A percentile compares a stretch with the other conserved stretches of the same genome.
Evolutionary conservation across 2,329 filamentous ascomycete species (phyloP).

Genomic region (Xylariaceae sp.): DNA sequence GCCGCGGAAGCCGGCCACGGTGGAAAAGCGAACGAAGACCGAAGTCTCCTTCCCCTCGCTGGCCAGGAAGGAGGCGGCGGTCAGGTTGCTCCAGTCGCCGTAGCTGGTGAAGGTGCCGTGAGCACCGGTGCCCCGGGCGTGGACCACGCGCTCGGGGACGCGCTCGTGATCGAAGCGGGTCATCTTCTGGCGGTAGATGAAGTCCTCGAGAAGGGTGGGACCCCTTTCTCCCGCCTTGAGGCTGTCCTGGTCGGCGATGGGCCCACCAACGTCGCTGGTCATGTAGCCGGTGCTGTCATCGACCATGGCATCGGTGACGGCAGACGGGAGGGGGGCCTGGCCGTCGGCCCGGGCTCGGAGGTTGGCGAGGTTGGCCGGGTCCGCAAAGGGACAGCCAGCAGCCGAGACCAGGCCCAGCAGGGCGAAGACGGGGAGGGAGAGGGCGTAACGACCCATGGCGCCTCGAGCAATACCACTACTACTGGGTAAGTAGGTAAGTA

Average conservation of each 20-base stretch:
- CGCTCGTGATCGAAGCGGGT: constrained; percentile 52
- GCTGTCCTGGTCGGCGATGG: constrained; percentile 59
- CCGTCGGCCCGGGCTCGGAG: constrained; percentile 19
- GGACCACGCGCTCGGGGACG: constrained; percentile 23
- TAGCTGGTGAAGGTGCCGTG: constrained; percentile 55
- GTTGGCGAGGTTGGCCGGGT: constrained; percentile 20
- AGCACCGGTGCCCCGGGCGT: constrained; percentile 50
- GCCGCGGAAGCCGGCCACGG: constrained; percentile 52
- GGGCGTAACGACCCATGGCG: constrained; percentile 17
- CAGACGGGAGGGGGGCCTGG: constrained; percentile 13
- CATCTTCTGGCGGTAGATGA: constrained; percentile 56
- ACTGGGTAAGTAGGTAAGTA: too few relatives aligned
- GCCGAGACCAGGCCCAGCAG: constrained; percentile 20
- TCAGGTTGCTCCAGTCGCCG: constrained; percentile 54
- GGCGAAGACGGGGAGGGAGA: constrained; percentile 17
- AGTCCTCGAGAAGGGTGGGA: constrained; percentile 53
- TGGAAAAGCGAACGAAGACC: constrained; percentile 53
- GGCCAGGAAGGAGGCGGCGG: constrained; percentile 50
- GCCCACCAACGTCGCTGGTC: constrained; percentile 61
- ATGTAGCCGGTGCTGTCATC: constrained; percentile 49
- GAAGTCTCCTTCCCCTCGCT: constrained; percentile 46
- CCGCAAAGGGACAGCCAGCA: constrained; percentile 25
- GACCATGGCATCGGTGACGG: constrained; percentile 31
- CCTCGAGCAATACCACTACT: too few relatives aligned
- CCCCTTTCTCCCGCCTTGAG: constrained; percentile 59